phyloP scores from a whole-genome alignment of 306 rosid genomes.

The Inga laurina region DNA sequence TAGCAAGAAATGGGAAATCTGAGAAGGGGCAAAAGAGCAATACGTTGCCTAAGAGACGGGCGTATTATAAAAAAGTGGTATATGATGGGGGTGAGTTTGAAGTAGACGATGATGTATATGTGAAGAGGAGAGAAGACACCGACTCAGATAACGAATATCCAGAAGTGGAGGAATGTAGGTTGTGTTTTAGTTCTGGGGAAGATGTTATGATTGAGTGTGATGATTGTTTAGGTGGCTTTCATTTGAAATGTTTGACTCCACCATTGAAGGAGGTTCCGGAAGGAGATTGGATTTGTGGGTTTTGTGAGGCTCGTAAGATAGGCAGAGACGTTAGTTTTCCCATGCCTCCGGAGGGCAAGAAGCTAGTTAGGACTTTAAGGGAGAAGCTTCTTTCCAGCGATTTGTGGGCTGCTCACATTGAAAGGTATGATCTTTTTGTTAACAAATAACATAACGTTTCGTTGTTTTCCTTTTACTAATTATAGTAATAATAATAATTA shows the following conservation, averaged over 20 bases:
- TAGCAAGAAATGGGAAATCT: constrained; percentile 31
- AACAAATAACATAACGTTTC: background rate
- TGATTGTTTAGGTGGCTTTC: constrained; percentile 85
- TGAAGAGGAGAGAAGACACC: constrained; percentile 77
- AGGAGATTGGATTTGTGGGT: constrained; percentile 82
- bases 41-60: constrained; percentile 38
- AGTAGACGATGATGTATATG: constrained; percentile 73
- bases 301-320: constrained; percentile 68
- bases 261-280: constrained; percentile 80
- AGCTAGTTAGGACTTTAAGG: constrained; percentile 63
- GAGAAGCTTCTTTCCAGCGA: constrained; percentile 86
- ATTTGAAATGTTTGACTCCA: constrained; percentile 84
- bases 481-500: background rate
- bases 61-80: constrained; percentile 68
- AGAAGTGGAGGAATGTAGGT: constrained; percentile 73
- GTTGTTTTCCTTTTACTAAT: constrained; percentile 10
- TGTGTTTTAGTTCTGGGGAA: constrained; percentile 63
- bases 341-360: constrained; percentile 68
- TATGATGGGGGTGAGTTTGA: constrained; percentile 87
- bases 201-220: constrained; percentile 89
- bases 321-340: constrained; percentile 63
- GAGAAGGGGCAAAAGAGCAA: constrained; percentile 28
- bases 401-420: constrained; percentile 84
- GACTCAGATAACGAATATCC: constrained; percentile 67
- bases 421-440: constrained; percentile 37